Conservation (phyloP, 2,329 filamentous ascomycete species). For the Penicillium italicum region DNA sequence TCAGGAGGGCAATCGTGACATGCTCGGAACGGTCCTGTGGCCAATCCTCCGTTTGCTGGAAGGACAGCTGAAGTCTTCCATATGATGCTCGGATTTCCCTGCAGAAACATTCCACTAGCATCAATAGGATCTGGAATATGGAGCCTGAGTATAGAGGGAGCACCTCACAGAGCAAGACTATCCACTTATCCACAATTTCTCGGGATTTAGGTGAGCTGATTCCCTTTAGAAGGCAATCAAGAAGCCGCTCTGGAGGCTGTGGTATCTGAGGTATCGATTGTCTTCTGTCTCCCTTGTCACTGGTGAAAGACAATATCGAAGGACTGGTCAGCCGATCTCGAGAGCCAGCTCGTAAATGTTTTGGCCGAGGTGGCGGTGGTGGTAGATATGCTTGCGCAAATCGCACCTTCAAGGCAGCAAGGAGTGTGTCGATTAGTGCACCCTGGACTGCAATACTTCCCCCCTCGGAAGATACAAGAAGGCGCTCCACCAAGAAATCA, state of each 20-base stretch:
- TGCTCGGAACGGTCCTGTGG: constrained; percentile 56
- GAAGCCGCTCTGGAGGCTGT: constrained; percentile 59
- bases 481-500: constrained; percentile 63
- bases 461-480: constrained; percentile 58
- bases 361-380: constrained; percentile 27
- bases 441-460: constrained; percentile 70
- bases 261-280: constrained; percentile 32
- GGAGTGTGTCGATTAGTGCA: constrained; percentile 72
- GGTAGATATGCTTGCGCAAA: constrained; percentile 38
- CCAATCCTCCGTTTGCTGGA: constrained; percentile 41
- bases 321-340: constrained; percentile 41
- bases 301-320: constrained; percentile 46
- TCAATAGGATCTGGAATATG: constrained; percentile 87
- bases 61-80: constrained; percentile 57
- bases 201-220: constrained; percentile 72
- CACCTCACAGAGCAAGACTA: constrained; percentile 76
- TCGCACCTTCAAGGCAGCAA: constrained; percentile 66
- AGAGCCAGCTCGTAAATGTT: constrained; percentile 39
- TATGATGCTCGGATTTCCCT: constrained; percentile 72
- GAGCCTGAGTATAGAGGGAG: constrained; percentile 78
- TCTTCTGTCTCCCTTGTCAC: constrained; percentile 43
- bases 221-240: constrained; percentile 79
- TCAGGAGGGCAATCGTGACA: constrained; percentile 70
- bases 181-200: constrained; percentile 84
- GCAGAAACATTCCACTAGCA: constrained; percentile 85